Conservation (phyloP, 306 rosid genomes). For the Delonix regia region DNA sequence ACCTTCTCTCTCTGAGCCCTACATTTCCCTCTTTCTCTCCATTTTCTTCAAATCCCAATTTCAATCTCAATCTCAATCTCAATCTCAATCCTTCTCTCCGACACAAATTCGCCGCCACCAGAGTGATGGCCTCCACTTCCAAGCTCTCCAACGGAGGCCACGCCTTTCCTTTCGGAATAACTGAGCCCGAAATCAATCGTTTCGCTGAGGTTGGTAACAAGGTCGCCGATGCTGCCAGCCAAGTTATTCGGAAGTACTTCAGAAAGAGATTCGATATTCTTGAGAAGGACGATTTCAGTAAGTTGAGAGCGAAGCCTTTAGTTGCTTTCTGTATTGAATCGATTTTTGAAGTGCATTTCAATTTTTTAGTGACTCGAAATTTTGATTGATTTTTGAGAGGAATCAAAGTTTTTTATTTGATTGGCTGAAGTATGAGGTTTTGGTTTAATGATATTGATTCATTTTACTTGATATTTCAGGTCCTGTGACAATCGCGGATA, state of each 20-base stretch:
- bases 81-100: slow-evolving; percentile 23
- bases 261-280: slow-evolving; percentile 73
- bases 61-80: slow-evolving; percentile 6
- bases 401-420: background rate
- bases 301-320: background rate
- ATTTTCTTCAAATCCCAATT: background rate
- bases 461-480: slow-evolving; percentile 48
- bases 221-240: slow-evolving; percentile 88
- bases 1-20: slow-evolving; percentile 5
- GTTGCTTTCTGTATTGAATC: background rate
- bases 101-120: slow-evolving; percentile 14
- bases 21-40: background rate
- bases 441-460: background rate
- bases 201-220: slow-evolving; percentile 62
- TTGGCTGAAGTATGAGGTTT: background rate
- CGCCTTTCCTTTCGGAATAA: background rate
- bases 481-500: slow-evolving; percentile 93
- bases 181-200: slow-evolving; percentile 44
- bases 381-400: background rate
- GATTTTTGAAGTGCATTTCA: background rate
- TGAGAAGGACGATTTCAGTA: slow-evolving; percentile 75
- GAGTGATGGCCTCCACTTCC: slow-evolving; percentile 41
- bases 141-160: slow-evolving; percentile 17
- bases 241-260: slow-evolving; percentile 74
- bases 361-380: background rate